Evolutionary conservation across 345 rosid genomes (phyloP).

Genomic region (Gossypium thurberi): DNA sequence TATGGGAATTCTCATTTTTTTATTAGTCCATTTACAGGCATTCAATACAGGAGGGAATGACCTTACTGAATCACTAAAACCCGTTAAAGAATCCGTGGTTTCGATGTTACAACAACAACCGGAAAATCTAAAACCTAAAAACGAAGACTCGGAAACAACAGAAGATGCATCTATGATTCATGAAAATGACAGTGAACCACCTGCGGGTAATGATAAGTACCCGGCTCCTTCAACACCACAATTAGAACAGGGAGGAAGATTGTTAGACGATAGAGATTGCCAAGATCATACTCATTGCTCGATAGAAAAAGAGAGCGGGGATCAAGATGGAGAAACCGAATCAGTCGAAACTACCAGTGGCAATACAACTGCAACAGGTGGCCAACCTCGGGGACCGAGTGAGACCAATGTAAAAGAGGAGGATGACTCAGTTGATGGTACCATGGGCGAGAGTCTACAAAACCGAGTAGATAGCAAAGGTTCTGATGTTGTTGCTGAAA

Average conservation of each 20-base stretch:
- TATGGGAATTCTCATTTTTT: slow-evolving; percentile 18
- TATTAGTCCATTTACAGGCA: slow-evolving; percentile 45
- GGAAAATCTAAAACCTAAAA: slow-evolving; percentile 26
- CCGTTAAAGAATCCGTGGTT: slow-evolving; percentile 60
- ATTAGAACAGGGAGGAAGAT: slow-evolving; percentile 42
- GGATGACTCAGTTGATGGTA: slow-evolving; percentile 33
- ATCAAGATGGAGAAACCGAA: slow-evolving; percentile 68
- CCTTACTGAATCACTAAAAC: slow-evolving; percentile 51
- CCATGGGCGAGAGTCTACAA: slow-evolving; percentile 24
- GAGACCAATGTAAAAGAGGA: slow-evolving; percentile 38
- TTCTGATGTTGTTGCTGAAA: slow-evolving; percentile 22
- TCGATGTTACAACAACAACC: slow-evolving; percentile 44
- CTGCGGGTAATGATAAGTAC: slow-evolving; percentile 38
- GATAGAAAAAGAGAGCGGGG: slow-evolving; percentile 52
- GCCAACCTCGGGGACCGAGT: slow-evolving; percentile 14
- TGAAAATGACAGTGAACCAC: slow-evolving; percentile 31
- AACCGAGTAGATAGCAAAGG: slow-evolving; percentile 23
- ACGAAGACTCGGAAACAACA: slow-evolving; percentile 17
- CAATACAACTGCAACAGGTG: slow-evolving; percentile 23
- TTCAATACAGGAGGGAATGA: slow-evolving; percentile 51
- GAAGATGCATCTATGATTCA: slow-evolving; percentile 24
- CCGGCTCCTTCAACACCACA: slow-evolving; percentile 94
- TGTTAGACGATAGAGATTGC: slow-evolving; percentile 59
- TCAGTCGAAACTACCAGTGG: slow-evolving; percentile 68
- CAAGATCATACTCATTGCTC: slow-evolving; percentile 53